Evolutionary conservation across 2,329 filamentous ascomycete genomes (phyloP), one percentile per base, ranked within the genome.

Genomic region (Colletotrichum truncatum): DNA sequence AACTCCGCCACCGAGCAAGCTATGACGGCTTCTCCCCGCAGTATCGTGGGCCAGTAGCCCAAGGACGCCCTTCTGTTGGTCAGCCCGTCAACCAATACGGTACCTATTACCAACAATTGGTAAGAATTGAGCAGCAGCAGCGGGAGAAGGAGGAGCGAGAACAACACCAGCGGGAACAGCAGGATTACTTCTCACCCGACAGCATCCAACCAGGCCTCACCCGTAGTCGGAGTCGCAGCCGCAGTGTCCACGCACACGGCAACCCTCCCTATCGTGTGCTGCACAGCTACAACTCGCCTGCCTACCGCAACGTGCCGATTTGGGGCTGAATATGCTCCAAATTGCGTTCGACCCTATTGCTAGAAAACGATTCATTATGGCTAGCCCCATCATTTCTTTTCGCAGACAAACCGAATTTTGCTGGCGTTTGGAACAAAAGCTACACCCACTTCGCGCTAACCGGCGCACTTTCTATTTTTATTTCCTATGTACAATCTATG

Each of bases 231-330:
- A 57, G 39, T n/a, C 55, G 51, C 18, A 62, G 55, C 25, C 54
- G 60, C 8, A 66, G 62, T 28, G 51, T 51, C 4, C 64, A 66
- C 36, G 52, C 51, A 12, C 43, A 56, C 25, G 70, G 69, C 49
- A 69, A 75, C 28, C 73, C 74, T 11, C 84, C 82, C 8, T 87
- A 84, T 65, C 82, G 85, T 1, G 78, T 87, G 10, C 75, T 87
- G 8, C 86, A 88, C 74, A 87, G 85, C 73, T 87, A 88, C 69
- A 86, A 87, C 70, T 86, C 85, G 4, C 85, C 85, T 5, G 84
- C 85, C 6, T 88, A 88, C 69, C 80, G 80, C 26, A 80, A 83
- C 34, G 81, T 78, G 3, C 85, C 85, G 0, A 86, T 87, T n/a
- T 87, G 85, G 84, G 81, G 83, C n/a, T 86, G 67, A 76, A 39